These are phyloP conservation scores for Cytospora leucostoma DNA, from an alignment of 2,329 filamentous ascomycete genomes.

Conservation along the genomic window DNA sequence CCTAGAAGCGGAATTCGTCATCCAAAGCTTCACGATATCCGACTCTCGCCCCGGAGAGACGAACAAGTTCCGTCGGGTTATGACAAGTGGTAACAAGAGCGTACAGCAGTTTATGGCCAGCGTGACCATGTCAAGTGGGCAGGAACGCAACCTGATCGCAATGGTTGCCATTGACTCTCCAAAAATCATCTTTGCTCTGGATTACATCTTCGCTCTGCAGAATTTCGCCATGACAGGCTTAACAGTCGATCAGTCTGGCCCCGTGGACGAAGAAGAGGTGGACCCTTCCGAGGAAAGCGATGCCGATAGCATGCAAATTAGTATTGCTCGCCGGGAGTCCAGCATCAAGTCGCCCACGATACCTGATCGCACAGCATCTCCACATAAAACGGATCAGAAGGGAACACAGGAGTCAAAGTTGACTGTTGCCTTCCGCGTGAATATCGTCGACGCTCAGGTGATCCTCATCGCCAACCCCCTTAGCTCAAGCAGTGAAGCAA, in stretches of 20 bases:
- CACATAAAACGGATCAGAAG: constrained; percentile 14
- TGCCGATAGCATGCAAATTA: constrained; percentile 56
- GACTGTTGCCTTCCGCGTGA: constrained; percentile 84
- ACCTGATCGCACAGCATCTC: constrained; percentile 29
- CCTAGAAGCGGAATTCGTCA: constrained; percentile 87
- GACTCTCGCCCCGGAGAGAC: constrained; percentile 87
- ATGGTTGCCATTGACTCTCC: constrained; percentile 95
- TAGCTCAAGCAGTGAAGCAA: constrained; percentile 87
- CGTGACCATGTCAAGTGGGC: constrained; percentile 84
- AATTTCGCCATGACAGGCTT: constrained; percentile 76
- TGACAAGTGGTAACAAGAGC: constrained; percentile 93
- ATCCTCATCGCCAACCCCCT: constrained; percentile 95
- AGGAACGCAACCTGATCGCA: constrained; percentile 79
- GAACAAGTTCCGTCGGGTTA: constrained; percentile 97
- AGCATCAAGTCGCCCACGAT: constrained; percentile 39
- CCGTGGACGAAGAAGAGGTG: constrained; percentile 41
- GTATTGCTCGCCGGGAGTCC: constrained; percentile 37
- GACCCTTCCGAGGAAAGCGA: constrained; percentile 61
- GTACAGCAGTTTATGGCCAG: constrained; percentile 99
- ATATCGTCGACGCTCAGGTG: constrained; percentile 93
- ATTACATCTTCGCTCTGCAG: constrained; percentile 91
- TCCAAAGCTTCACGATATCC: constrained; percentile 91
- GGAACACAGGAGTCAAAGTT: constrained; percentile 53
- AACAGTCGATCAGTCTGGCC: constrained; percentile 61
- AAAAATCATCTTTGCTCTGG: constrained; percentile 88